Evolutionary conservation across 805 yeast genomes (phyloP).

Genomic region (Candida sanyiensis): DNA sequence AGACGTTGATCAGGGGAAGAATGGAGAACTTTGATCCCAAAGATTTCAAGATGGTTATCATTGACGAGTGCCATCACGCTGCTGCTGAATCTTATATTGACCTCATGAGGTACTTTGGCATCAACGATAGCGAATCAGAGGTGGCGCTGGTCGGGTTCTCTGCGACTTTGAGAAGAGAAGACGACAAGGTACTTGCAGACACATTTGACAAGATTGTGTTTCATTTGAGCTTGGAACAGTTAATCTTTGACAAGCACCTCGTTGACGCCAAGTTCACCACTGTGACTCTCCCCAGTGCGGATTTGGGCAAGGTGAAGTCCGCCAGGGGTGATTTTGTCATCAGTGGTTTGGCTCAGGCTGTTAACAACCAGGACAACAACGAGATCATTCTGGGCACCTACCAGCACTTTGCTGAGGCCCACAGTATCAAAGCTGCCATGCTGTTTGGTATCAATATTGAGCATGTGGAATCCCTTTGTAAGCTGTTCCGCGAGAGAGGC

Average conservation of each 20-base stretch:
- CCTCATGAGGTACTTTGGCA: conserved; percentile 50
- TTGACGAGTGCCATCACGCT: conserved; percentile 94
- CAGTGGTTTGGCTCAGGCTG: conserved; percentile 43
- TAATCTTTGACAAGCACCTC: conserved; percentile 66
- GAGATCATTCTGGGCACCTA: conserved; percentile 50
- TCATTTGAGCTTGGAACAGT: conserved; percentile 55
- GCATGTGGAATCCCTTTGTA: conserved; percentile 55
- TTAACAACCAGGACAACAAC: conserved; percentile 52
- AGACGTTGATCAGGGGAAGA: conserved; percentile 49
- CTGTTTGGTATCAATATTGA: conserved; percentile 72
- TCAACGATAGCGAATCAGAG: conserved; percentile 16
- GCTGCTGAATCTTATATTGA: conserved; percentile 62
- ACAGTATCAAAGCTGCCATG: conserved; percentile 53
- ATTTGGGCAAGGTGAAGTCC: conserved; percentile 30
- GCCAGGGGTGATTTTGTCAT: conserved; percentile 48
- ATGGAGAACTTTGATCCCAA: conserved; percentile 48
- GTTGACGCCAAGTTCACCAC: conserved; percentile 63
- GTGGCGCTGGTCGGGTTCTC: conserved; percentile 76
- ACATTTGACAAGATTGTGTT: conserved; percentile 72
- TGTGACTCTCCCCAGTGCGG: conserved; percentile 41
- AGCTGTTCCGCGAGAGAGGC: conserved; percentile 50
- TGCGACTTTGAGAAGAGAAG: conserved; percentile 82
- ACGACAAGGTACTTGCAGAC: conserved; percentile 49
- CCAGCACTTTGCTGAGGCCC: conserved; percentile 36
- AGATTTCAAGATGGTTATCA: conserved; percentile 65